Evolutionary conservation across 495 filamentous ascomycete species (phyloP), one percentile per base, ranked within the genome.

Genomic region (Letharia columbiana): DNA sequence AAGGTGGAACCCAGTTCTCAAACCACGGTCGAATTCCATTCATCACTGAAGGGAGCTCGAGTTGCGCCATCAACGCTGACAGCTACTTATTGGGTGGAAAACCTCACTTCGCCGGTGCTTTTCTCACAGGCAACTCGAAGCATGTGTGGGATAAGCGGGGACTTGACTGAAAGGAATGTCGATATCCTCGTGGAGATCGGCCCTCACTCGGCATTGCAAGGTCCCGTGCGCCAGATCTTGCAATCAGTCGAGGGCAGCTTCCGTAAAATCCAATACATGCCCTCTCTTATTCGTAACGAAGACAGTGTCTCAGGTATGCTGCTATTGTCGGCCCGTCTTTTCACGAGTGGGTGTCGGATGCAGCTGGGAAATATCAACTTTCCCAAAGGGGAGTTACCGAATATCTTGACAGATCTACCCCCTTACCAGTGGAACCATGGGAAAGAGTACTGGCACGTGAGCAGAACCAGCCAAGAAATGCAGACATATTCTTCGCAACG

Each of bases 191-290:
- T 85, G 7, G 84, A 85, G 61, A 66, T 85, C 47, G 84, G 83
- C 0, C 82, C 82, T 0, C 84, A 85, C 59, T 76, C 81, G 2
- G 76, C 82, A 2, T 72, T 85, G 45, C 45, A n/a, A n/a, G 45
- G 45, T 12, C 41, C 41, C 3, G 12, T 44, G 3, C 7, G 41
- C 3, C 41, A 44, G 12, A 44, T 44, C 12, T 12, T 13, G 7
- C 8, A 44, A 13, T 12, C 31, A 49, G 20, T 50, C 33, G 57
- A 41, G 12, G 37, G 50, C n/a, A 60, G 37, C 8, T 11, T 23
- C 2, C 18, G 44, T 5, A 2, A 18, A 28, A 57, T 54, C 33
- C 65, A 62, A 8, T 56, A 11, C n/a, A 35, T 35, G n/a, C 2
- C 61, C 2, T 49, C 61, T 3, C 5, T 62, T 4, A 6, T 50